phyloP scores from a whole-genome alignment of 2,329 filamentous ascomycete species.

The Nothophaeocryptopus gaeumannii region DNA sequence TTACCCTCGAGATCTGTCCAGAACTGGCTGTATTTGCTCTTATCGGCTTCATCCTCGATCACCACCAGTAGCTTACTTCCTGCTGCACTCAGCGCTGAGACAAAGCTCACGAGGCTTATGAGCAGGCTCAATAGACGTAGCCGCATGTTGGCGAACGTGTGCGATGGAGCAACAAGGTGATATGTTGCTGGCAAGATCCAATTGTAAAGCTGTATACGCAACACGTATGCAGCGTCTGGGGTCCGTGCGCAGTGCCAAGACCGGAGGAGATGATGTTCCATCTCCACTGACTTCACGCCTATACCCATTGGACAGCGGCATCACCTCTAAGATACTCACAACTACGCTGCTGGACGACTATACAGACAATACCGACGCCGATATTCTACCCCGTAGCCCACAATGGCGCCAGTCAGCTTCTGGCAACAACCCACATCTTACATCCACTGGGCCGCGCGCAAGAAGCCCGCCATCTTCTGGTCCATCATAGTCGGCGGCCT shows the following conservation, averaged over 20 bases:
- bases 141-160: slow-evolving; percentile 41
- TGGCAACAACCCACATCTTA: slow-evolving; percentile 80
- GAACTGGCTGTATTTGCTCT: slow-evolving; percentile 79
- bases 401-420: slow-evolving; percentile 74
- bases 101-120: slow-evolving; percentile 63
- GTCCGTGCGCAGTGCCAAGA: slow-evolving; percentile 1
- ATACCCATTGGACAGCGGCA: neutral
- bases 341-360: too few species aligned
- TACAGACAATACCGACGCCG: neutral
- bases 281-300: slow-evolving; percentile 15
- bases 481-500: slow-evolving; percentile 69
- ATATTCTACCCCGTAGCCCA: slow-evolving; percentile 30
- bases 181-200: slow-evolving; percentile 1
- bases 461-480: slow-evolving; percentile 90
- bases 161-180: slow-evolving; percentile 4
- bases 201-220: neutral
- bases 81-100: slow-evolving; percentile 72
- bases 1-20: slow-evolving; percentile 68
- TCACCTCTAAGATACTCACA: too few species aligned
- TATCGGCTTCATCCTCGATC: slow-evolving; percentile 76
- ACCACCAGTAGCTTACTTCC: slow-evolving; percentile 82
- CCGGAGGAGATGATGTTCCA: neutral
- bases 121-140: slow-evolving; percentile 48
- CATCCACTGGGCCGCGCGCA: slow-evolving; percentile 80
- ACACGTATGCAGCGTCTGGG: slow-evolving; percentile 6